phyloP scores from a whole-genome alignment of 352 stramenopile species.

The Globisporangium paroecandrum region DNA sequence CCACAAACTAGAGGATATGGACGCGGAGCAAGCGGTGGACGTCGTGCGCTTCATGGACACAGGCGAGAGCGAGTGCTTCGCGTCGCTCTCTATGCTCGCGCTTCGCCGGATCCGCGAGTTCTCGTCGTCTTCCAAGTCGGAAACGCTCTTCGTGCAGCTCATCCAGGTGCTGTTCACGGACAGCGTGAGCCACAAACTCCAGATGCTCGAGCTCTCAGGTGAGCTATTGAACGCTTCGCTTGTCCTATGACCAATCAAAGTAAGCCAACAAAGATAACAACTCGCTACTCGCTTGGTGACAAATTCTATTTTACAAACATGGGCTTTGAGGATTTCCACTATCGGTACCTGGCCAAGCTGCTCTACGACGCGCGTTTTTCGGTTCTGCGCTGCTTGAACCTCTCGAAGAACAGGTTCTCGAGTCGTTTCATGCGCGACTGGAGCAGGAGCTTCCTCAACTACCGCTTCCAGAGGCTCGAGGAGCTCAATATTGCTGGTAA shows the following conservation, averaged over 20 bases:
- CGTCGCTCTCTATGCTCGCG: slow-evolving; percentile 26
- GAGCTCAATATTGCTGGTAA: slow-evolving; percentile 47
- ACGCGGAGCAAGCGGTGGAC: slow-evolving; percentile 20
- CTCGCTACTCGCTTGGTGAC: neutral
- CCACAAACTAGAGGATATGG: slow-evolving; percentile 10
- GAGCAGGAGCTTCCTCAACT: slow-evolving; percentile 39
- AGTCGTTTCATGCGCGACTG: slow-evolving; percentile 66
- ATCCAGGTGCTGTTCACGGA: slow-evolving; percentile 58
- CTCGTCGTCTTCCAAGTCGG: neutral
- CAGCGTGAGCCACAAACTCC: slow-evolving; percentile 34
- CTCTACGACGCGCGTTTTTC: slow-evolving; percentile 50
- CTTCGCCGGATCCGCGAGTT: slow-evolving; percentile 30
- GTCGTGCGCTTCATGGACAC: slow-evolving; percentile 35
- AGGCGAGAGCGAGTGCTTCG: slow-evolving; percentile 38
- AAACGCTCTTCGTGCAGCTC: slow-evolving; percentile 38
- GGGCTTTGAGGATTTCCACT: slow-evolving; percentile 40
- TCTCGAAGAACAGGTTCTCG: slow-evolving; percentile 46
- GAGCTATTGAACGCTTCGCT: neutral
- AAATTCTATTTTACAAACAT: slow-evolving; percentile 22
- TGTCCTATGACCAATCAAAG: neutral
- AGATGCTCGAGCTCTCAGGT: slow-evolving; percentile 33
- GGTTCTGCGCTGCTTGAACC: slow-evolving; percentile 23
- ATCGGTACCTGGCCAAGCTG: slow-evolving; percentile 37
- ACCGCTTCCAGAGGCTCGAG: slow-evolving; percentile 34
- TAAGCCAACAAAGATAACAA: neutral